Conservation (phyloP, 768 basidiomycete species). For the Leccinum arenicola region DNA sequence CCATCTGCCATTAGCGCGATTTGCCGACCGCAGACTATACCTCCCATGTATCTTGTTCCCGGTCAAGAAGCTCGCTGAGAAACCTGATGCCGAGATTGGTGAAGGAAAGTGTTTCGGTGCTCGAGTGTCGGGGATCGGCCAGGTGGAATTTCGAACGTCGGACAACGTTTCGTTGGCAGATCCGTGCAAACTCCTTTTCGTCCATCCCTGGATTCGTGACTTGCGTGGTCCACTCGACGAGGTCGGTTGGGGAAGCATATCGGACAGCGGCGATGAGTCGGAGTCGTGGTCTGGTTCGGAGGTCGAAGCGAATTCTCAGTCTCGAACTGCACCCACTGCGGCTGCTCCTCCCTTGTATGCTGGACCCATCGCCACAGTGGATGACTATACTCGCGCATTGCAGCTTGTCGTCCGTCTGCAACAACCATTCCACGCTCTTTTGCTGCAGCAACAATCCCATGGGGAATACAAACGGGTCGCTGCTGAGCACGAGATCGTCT, state of each 20-base stretch:
- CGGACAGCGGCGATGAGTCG: not conserved
- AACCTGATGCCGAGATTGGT: no score
- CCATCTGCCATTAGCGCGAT: no score
- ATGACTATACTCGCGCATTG: not conserved
- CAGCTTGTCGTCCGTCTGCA: conserved; percentile 1
- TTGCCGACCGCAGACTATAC: no score
- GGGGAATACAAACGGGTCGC: no score
- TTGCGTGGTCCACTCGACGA: not conserved
- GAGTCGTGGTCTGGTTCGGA: not conserved
- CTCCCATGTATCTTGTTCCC: no score
- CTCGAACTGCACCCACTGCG: not conserved
- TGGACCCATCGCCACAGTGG: not conserved
- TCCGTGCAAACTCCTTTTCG: conserved; percentile 2
- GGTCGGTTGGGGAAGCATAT: not conserved
- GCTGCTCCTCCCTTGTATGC: not conserved
- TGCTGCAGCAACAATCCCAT: no score
- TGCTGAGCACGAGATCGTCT: no score
- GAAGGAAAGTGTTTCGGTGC: no score
- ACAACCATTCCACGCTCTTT: no score
- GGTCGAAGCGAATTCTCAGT: not conserved
- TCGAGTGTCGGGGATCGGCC: no score
- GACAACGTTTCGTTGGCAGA: not conserved
- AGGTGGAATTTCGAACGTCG: conserved; percentile 1
- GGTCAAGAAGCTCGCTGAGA: no score
- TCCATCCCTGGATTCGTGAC: conserved; percentile 13